phyloP scores from a whole-genome alignment of 2,329 filamentous ascomycete genomes.

The Pseudocercospora macadamiae region DNA sequence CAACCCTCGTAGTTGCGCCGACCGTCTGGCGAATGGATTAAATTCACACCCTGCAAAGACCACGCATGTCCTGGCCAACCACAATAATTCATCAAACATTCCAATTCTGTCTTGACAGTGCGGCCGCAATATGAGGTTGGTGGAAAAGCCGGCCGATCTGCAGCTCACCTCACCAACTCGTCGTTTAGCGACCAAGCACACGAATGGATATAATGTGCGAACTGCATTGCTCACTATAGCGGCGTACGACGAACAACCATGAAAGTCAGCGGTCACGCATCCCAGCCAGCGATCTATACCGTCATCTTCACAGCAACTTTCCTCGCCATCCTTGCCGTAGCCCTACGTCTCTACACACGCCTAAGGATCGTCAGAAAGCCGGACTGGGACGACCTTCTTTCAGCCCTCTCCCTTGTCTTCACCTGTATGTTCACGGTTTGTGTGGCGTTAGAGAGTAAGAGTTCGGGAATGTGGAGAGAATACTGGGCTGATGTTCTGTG shows the following conservation, averaged over 20 bases:
- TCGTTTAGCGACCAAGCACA: background rate
- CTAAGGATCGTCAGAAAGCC: background rate
- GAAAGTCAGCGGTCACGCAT: constrained; percentile 6
- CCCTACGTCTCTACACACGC: constrained; percentile 8
- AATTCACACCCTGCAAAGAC: background rate
- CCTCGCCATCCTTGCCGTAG: background rate
- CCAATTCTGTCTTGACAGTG: background rate
- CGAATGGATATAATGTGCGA: background rate
- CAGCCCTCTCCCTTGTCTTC: background rate
- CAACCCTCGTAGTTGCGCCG: background rate
- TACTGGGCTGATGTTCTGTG: background rate
- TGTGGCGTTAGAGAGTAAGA: background rate
- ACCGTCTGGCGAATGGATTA: background rate
- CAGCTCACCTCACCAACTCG: background rate
- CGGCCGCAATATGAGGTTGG: background rate
- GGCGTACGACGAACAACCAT: too few relatives aligned
- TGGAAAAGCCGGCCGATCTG: background rate
- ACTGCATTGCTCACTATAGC: too few relatives aligned
- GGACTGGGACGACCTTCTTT: constrained; percentile 1
- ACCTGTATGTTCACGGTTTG: background rate
- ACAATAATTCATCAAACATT: background rate
- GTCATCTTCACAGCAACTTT: constrained; percentile 3
- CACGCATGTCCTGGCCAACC: background rate
- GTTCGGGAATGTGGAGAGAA: background rate
- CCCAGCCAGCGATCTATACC: constrained; percentile 5